These are phyloP conservation scores for Phylloporus rhodoxanthus DNA, from an alignment of 768 basidiomycete species.

Conservation along the genomic window DNA sequence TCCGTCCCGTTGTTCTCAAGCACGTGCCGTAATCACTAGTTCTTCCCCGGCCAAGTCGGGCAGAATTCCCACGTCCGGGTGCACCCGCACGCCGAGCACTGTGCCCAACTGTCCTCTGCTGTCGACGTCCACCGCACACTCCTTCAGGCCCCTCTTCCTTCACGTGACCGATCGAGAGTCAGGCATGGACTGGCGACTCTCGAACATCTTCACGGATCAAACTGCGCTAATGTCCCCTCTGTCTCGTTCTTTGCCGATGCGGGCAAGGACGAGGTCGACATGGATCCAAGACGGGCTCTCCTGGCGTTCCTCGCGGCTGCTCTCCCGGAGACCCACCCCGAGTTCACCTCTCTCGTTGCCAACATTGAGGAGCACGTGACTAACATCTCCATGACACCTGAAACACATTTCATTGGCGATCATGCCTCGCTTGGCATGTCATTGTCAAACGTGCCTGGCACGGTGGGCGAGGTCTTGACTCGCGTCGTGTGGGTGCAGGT, in stretches of 20 bases:
- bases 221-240: slow-evolving; percentile 45
- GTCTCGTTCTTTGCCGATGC: slow-evolving; percentile 20
- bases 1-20: slow-evolving; percentile 8
- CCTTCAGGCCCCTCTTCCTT: slow-evolving; percentile 19
- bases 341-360: slow-evolving; percentile 40
- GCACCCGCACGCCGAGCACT: slow-evolving; percentile 52
- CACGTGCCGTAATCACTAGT: slow-evolving; percentile 38
- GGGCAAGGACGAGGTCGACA: slow-evolving; percentile 14
- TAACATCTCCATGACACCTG: slow-evolving; percentile 41
- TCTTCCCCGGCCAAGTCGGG: slow-evolving; percentile 57
- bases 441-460: slow-evolving; percentile 51
- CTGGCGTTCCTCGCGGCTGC: slow-evolving; percentile 78
- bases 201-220: slow-evolving; percentile 45
- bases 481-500: slow-evolving; percentile 78
- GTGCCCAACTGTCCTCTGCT: slow-evolving; percentile 38
- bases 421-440: slow-evolving; percentile 34
- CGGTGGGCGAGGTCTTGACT: slow-evolving; percentile 77
- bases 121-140: slow-evolving; percentile 23
- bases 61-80: slow-evolving; percentile 28
- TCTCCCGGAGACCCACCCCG: slow-evolving; percentile 41
- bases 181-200: slow-evolving; percentile 26
- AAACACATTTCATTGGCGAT: slow-evolving; percentile 43
- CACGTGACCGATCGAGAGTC: slow-evolving; percentile 10
- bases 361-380: slow-evolving; percentile 47
- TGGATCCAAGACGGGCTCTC: slow-evolving; percentile 50